A percentile compares a stretch with the other conserved stretches of the same genome.
These are phyloP conservation scores for Hypoxylon sp. DNA, from an alignment of 2,329 filamentous ascomycete species.

Conservation along the genomic window DNA sequence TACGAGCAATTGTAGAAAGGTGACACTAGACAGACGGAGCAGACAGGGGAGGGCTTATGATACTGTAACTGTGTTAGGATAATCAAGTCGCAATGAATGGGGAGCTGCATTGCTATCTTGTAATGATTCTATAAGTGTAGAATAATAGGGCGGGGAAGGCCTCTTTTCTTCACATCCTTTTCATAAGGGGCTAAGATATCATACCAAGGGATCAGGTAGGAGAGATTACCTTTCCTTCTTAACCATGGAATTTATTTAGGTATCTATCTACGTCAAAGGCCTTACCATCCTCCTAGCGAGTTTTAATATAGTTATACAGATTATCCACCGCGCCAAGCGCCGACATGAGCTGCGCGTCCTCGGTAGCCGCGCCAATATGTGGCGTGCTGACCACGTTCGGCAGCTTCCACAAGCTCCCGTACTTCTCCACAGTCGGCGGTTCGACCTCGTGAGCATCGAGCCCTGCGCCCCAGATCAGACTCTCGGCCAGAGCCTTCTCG, in stretches of 20 bases:
- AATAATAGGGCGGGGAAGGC: no score
- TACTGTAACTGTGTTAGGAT: neutral
- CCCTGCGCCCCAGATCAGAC: neutral
- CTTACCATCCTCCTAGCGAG: no score
- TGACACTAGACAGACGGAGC: neutral
- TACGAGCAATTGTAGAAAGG: neutral
- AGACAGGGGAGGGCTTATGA: neutral
- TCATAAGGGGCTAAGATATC: no score
- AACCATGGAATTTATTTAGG: no score
- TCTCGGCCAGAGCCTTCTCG: neutral
- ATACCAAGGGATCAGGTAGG: no score
- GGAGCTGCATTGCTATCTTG: neutral
- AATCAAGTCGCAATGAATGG: neutral
- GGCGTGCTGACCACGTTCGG: neutral
- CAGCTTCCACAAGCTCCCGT: neutral
- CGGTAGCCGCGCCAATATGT: neutral
- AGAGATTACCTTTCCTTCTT: no score
- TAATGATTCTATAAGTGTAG: no score
- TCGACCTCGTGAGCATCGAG: neutral
- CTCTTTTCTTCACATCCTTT: no score
- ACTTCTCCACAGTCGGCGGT: neutral
- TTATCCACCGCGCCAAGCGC: no score
- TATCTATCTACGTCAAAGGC: no score
- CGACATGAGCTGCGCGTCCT: no score
- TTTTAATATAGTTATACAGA: no score